phyloP scores from a whole-genome alignment of 257 asterid species.

The Primulina huaijiensis region DNA sequence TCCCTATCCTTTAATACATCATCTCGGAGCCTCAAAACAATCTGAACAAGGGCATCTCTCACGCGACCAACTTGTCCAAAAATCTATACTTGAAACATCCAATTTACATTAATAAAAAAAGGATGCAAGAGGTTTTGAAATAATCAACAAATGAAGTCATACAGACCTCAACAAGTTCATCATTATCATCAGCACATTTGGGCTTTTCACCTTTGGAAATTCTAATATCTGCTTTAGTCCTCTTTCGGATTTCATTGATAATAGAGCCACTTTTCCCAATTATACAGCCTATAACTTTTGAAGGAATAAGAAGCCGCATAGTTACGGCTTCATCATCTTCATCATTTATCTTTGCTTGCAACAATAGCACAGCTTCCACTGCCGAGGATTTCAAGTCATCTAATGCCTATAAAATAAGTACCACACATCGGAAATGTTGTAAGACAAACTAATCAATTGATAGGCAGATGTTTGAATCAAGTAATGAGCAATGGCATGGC shows the following conservation, averaged over 20 bases:
- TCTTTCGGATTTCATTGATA: slow-evolving; percentile 79
- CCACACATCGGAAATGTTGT: slow-evolving; percentile 16
- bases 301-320: slow-evolving; percentile 78
- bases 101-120: slow-evolving; percentile 26
- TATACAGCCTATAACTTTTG: slow-evolving; percentile 83
- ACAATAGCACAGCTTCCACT: slow-evolving; percentile 84
- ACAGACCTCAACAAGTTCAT: slow-evolving; percentile 87
- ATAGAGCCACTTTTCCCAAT: slow-evolving; percentile 91
- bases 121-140: slow-evolving; percentile 13
- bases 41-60: slow-evolving; percentile 92
- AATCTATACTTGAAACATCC: slow-evolving; percentile 43
- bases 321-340: slow-evolving; percentile 68
- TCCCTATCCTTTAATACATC: slow-evolving; percentile 72
- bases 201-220: slow-evolving; percentile 90
- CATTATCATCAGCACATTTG: slow-evolving; percentile 58
- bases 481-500: background rate
- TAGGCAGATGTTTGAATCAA: background rate
- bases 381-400: slow-evolving; percentile 90
- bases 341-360: slow-evolving; percentile 80
- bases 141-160: slow-evolving; percentile 5
- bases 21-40: slow-evolving; percentile 83
- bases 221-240: slow-evolving; percentile 76
- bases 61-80: slow-evolving; percentile 65
- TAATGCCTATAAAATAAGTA: slow-evolving; percentile 44
- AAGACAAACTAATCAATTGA: slow-evolving; percentile 1